Base-by-base conservation (phyloP, 1,284 basidiomycete genomes). In the Hemileia vastatrix region DNA sequence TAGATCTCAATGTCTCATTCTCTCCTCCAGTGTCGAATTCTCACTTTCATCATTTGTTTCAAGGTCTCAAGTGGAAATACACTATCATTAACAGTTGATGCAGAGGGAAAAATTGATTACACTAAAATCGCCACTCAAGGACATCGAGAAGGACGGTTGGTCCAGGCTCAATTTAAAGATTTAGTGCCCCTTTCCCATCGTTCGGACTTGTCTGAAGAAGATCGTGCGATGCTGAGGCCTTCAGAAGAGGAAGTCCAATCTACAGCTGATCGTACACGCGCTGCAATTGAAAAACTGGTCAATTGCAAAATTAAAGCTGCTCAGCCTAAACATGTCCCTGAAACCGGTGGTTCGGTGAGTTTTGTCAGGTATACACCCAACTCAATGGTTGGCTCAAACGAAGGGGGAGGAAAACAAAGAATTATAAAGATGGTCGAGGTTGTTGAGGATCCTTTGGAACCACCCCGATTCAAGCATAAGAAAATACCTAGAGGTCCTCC, bases 341-440 rank as follows among this genome's bases (percentile, higher is more conserved):
- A 67, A 4, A 64, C 67, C 1, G 64, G 68, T 1, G 69, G 69
- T 6, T 13, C 33, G 58, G 64, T 48, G 11, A 31, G 63, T 21
- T 32, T 91, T 77, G 89, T 99, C 68, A 86, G 95, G 9, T 98
- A 99, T 76, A 99, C 95, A 6, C 93, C 95, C 2, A 88, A 88
- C 2, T 86, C 89, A 69, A 74, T 76, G 23, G 88, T 90, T 71
- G 84, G 83, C 61, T 83, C 83, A 32, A 66, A 64, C 44, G 69
- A 73, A 27, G 81, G 80, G 43, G 83, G 80, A 4, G 78, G 91
- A 67, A 88, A 92, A 76, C 95, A 99, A 77, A 81, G 95, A 54
- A 96, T 99, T 70, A 97, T 99, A 78, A 97, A 98, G 77, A 96
- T 99, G 91, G 86, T 91, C 3, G 90, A 93, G 70, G 86, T 94